Evolutionary conservation across 768 basidiomycete species (phyloP).

Genomic region (Pisolithus sp.): DNA sequence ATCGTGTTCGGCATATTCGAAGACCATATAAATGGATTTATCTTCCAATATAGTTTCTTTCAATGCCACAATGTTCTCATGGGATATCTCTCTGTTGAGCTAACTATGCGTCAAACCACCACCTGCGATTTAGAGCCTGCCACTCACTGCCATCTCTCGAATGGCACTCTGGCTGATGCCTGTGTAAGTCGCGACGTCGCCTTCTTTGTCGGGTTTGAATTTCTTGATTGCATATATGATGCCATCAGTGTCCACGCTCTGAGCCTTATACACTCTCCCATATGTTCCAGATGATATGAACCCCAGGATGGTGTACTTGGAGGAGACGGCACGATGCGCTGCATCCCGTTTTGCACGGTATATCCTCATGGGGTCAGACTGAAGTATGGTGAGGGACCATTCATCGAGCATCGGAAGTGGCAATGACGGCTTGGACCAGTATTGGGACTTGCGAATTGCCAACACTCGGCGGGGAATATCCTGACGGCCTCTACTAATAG

Average conservation of each 20-base stretch:
- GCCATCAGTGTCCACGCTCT: constrained; percentile 62
- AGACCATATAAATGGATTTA: constrained; percentile 99
- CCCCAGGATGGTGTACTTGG: constrained; percentile 87
- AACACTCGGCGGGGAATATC: too few relatives aligned
- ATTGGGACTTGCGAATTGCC: too few relatives aligned
- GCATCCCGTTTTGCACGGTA: constrained; percentile 79
- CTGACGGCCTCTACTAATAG: too few relatives aligned
- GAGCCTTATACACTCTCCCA: constrained; percentile 97
- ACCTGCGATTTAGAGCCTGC: not conserved
- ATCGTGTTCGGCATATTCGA: constrained; percentile 98
- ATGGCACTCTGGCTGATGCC: constrained; percentile 98
- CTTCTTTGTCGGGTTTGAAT: constrained; percentile 99
- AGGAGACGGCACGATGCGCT: constrained; percentile 57
- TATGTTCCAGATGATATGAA: constrained; percentile 99
- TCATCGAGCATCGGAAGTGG: constrained; percentile 28
- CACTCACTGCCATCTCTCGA: constrained; percentile 85
- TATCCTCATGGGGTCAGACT: constrained; percentile 73
- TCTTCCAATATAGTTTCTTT: constrained; percentile 96
- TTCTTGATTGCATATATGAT: constrained; percentile 95
- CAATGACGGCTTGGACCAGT: too few relatives aligned
- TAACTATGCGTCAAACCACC: constrained; percentile 27
- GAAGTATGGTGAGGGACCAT: constrained; percentile 29
- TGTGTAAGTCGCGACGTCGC: constrained; percentile 91
- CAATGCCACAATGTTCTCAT: constrained; percentile 87
- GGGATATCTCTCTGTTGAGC: constrained; percentile 85